Evolutionary conservation across 2,329 filamentous ascomycete genomes (phyloP), one percentile per base, ranked within the genome.

Genomic region (Neofusicoccum sp.): DNA sequence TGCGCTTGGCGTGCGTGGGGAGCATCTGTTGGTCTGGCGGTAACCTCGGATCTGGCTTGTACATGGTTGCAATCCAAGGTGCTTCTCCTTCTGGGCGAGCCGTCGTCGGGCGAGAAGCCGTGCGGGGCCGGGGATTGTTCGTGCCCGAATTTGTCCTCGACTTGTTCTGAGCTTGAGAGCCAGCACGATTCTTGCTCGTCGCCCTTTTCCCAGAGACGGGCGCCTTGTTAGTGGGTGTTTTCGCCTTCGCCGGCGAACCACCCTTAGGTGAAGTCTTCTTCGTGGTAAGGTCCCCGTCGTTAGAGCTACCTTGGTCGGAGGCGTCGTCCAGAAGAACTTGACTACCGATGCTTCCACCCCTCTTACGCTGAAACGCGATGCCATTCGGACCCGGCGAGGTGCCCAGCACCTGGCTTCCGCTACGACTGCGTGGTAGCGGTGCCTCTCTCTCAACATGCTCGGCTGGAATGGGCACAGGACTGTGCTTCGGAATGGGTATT

Each of bases 11-110:
- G 64, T 98, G 92, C 0, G 95, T 98, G 0, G 95, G 95, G 9
- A 99, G 85, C 58, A 99, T 87, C 72, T 99, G 95, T 74, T 99
- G 90, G 64, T 99, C 95, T 0, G 92, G 95, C 5, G 95, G 95
- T 34, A 99, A 80, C 63, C 92, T 88, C 31, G 95, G 95, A 71
- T 99, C 95, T 0, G 95, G 95, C 70, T 96, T 96, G 76, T 97
- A 99, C 76, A 96, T 91, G 24, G 89, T 90, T 47, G 95, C 85
- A 76, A 98, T 85, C 95, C 95, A 99, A 56, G 95, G 95, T 8
- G 95, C 92, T 58, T 98, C 93, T 20, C 95, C 95, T 79, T 98
- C 95, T 0, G 93, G 93, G 43, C 87, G 85, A 70, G 63, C 86
- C 79, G 77, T 91, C 85, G 74, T 82, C 71, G 68, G 81, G 74